Evolutionary conservation across 148 eudicot genomes (phyloP).

Genomic region (Arctostaphylos glauca): DNA sequence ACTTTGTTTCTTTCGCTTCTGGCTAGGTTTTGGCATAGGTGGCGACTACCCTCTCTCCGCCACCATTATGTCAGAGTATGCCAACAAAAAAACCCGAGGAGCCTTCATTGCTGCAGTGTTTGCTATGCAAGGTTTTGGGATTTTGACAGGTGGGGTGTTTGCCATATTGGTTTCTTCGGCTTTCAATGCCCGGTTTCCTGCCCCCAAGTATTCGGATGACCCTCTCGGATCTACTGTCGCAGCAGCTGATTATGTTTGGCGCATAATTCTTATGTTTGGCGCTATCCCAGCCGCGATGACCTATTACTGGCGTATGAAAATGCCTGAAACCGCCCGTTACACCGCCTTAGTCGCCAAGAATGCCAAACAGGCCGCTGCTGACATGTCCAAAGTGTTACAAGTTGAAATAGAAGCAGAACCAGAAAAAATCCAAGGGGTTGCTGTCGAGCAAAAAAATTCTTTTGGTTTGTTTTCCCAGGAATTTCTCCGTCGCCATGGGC

Average conservation of each 20-base stretch:
- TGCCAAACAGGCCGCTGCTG: conserved; percentile 2
- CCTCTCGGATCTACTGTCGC: not conserved
- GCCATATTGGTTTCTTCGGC: not conserved
- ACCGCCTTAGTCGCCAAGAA: conserved; percentile 8
- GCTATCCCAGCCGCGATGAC: not conserved
- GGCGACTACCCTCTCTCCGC: conserved; percentile 12
- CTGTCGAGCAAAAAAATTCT: not conserved
- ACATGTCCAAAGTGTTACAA: conserved; percentile 2
- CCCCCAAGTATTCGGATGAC: not conserved
- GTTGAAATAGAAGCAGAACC: not conserved
- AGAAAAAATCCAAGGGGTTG: not conserved
- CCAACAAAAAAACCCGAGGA: conserved; percentile 7
- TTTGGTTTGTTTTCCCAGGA: not conserved
- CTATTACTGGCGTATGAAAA: conserved; percentile 2
- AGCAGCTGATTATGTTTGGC: not conserved
- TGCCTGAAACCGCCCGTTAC: conserved; percentile 11
- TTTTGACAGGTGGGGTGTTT: not conserved
- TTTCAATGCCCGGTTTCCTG: not conserved
- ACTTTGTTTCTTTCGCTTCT: conserved; percentile 1
- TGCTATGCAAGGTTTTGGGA: conserved; percentile 4
- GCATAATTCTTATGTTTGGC: conserved; percentile 1
- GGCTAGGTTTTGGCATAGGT: not conserved
- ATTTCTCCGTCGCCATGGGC: conserved; percentile 3
- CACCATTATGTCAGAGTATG: conserved; percentile 11
- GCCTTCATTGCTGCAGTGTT: conserved; percentile 7